A percentile compares a stretch with the other conserved stretches of the same genome.
Evolutionary conservation across 2,329 filamentous ascomycete genomes (phyloP).

Genomic region (Phialophora verrucosa): DNA sequence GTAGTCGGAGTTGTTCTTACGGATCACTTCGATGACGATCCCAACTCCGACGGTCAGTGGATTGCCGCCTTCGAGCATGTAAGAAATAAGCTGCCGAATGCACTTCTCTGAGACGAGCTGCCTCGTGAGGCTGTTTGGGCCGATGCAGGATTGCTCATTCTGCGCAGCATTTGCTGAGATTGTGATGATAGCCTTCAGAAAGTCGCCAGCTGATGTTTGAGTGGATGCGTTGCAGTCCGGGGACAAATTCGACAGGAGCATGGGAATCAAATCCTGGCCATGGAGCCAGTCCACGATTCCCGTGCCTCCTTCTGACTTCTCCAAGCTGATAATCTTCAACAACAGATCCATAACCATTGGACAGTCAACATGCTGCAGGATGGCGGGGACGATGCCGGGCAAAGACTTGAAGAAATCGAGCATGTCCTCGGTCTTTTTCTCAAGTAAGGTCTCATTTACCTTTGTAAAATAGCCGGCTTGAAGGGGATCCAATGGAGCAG

Average conservation of each 20-base stretch:
- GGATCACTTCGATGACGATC: slow-evolving; percentile 96
- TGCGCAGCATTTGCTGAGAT: slow-evolving; percentile 98
- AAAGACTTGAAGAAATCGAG: slow-evolving; percentile 83
- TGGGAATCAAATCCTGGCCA: slow-evolving; percentile 83
- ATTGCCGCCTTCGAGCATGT: slow-evolving; percentile 94
- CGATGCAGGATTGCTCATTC: slow-evolving; percentile 98
- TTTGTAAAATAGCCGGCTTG: slow-evolving; percentile 99
- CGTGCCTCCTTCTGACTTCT: slow-evolving; percentile 87
- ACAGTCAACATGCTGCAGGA: slow-evolving; percentile 93
- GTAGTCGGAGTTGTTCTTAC: slow-evolving; percentile 99
- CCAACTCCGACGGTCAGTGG: slow-evolving; percentile 94
- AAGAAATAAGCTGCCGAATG: slow-evolving; percentile 80
- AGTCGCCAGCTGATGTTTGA: slow-evolving; percentile 95
- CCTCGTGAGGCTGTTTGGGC: slow-evolving; percentile 92
- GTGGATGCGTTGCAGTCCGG: slow-evolving; percentile 85
- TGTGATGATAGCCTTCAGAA: slow-evolving; percentile 97
- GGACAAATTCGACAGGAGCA: slow-evolving; percentile 82
- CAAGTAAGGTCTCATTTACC: slow-evolving; percentile 95
- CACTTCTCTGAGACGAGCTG: slow-evolving; percentile 89
- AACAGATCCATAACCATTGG: slow-evolving; percentile 98
- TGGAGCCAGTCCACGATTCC: slow-evolving; percentile 98
- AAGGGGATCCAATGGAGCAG: slow-evolving; percentile 85
- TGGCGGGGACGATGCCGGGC: slow-evolving; percentile 78
- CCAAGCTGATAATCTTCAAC: slow-evolving; percentile 94
- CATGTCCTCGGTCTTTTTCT: slow-evolving; percentile 99